Evolutionary conservation across 2,329 filamentous ascomycete genomes (phyloP), one percentile per base, ranked within the genome.

Genomic region (Nemania sp.): DNA sequence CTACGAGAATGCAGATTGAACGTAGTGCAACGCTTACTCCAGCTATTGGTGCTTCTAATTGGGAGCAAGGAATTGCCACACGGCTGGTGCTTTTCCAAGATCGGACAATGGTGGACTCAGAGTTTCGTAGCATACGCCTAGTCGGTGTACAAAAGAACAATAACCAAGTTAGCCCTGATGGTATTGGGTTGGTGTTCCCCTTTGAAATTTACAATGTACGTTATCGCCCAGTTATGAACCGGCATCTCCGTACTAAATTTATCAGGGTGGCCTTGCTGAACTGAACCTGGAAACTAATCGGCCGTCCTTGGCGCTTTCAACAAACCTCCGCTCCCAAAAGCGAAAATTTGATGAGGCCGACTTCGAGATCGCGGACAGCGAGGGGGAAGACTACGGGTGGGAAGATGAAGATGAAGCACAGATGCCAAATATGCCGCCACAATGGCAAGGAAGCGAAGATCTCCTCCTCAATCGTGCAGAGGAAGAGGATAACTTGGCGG

Each of bases 1-100:
- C 90, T 49, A 97, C 93, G n/a, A 92, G 90, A 72, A 90, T 97
- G 81, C 89, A 91, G 69, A 84, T 84, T 3, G 90, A 87, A 70
- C 85, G 82, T 71, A 87, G 85, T 72, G 92, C 94, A 15, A 87
- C 90, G 11, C 82, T 98, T 56, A 87, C 90, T 61, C 92, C 94
- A 18, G 89, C 93, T 47, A 85, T 98, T 70, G 91, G 91, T 64
- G 90, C 92, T 15, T 85, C 85, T 22, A 88, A 92, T 49, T 98
- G 94, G 94, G 94, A 97, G 68, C 89, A 88, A 70, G 91, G 89
- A 35, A 83, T 97, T 43, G 88, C 89, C 69, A 92, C 89, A 49
- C 86, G 93, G 62, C 79, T 97, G 68, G 90, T 91, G 26, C 79
- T 97, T 38, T 97, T 96, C 79, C 87, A 92, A 74, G 93, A 97